Base-by-base conservation (phyloP, 1,284 basidiomycete genomes). In the Termitomyces sp. region DNA sequence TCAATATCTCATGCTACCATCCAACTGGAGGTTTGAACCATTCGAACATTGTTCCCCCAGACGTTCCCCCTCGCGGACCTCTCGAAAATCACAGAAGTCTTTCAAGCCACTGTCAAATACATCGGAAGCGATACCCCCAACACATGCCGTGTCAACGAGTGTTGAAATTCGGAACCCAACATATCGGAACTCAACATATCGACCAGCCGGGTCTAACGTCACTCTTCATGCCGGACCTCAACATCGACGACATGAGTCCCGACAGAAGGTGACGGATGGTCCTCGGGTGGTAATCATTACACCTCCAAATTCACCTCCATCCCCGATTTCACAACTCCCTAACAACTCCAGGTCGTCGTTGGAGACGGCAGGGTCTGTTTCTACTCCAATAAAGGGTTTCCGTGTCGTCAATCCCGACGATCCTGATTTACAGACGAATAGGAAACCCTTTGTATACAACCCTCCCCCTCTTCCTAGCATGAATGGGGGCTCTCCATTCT, bases 1-100 rank as follows among this genome's bases (percentile, higher is more conserved):
- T 70, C 78, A 81, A 7, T 98, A 96, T 72, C 81, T 96, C 52
- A 66, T 71, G 49, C 73, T 84, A 37, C 80, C 84, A 55, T 71
- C 72, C 16, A 76, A 71, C 50, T 96, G 92, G 91, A 70, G 72
- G 45, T 96, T 88, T 68, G 62, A 68, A 5, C 58, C 62, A 50
- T 58, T 60, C n/a, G 65, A 70, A 44, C 61, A 71, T 39, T 40
- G 46, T 1, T 34, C 50, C 31, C 9, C 52, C 1, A 52, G 53
- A 35, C 55, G 49, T 35, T 49, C 52, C 5, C 35, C 21, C 24
- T 57, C 57, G 13, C 45, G 49, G 16, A 46, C 39, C 14, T 57
- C 55, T 30, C 52, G 42, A 34, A 53, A 14, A 45, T 58, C 55
- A 38, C 45, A 41, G 9, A 55, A 46, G 40, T 56, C 59, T 18